Conservation (phyloP, 75 land plant genomes). For the Cupressus sempervirens region DNA sequence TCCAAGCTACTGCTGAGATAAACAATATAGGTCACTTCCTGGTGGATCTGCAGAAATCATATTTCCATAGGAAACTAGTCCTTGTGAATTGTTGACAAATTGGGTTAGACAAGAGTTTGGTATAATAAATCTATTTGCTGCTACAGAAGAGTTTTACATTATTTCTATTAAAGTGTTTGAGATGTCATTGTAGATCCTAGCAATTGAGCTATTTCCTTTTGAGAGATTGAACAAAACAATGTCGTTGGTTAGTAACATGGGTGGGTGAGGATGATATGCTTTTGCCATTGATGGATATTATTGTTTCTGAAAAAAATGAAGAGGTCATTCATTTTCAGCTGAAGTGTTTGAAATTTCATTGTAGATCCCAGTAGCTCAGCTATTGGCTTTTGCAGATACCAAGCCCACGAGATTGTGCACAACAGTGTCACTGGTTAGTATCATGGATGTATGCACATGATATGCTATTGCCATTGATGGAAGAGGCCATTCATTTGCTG, state of each 20-base stretch:
- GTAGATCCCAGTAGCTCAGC: background rate
- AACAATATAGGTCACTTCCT: background rate
- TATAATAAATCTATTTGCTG: background rate
- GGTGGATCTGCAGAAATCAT: slow-evolving; percentile 3
- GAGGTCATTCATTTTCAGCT: too few relatives aligned
- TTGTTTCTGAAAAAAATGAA: too few relatives aligned
- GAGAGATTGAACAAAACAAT: too few relatives aligned
- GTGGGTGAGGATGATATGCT: too few relatives aligned
- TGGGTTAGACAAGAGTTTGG: background rate
- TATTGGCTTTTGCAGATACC: slow-evolving; percentile 3
- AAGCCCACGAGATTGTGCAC: background rate
- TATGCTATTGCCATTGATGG: too few relatives aligned
- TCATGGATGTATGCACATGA: background rate
- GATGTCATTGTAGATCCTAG: too few relatives aligned
- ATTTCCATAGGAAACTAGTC: slow-evolving; percentile 1
- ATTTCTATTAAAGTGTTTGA: too few relatives aligned
- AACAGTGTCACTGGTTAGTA: background rate
- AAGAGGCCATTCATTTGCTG: too few relatives aligned
- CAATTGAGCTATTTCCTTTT: too few relatives aligned
- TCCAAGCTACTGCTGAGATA: background rate
- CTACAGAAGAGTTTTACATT: too few relatives aligned
- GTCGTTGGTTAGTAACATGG: too few relatives aligned
- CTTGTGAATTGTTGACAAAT: slow-evolving; percentile 1
- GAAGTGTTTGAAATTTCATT: background rate
- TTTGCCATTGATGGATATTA: too few relatives aligned